phyloP scores from a whole-genome alignment of 768 basidiomycete species.

The Mycena filopes region DNA sequence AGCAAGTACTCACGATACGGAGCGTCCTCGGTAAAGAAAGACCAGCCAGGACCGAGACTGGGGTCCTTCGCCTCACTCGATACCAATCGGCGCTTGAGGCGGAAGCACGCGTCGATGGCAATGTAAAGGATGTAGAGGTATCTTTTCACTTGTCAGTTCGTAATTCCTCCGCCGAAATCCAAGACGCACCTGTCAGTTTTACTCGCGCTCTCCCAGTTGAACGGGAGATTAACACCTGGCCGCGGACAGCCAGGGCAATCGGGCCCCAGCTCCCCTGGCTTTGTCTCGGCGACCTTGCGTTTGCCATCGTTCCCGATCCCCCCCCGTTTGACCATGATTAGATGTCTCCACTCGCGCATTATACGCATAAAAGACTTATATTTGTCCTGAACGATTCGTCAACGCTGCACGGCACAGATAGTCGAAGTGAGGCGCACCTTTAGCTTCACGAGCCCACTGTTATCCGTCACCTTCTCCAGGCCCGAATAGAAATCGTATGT shows the following conservation, averaged over 20 bases:
- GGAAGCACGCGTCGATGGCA: conserved; percentile 3
- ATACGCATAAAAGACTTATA: neutral
- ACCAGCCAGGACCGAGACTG: neutral
- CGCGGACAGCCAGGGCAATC: neutral
- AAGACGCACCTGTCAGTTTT: neutral
- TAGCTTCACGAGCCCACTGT: neutral
- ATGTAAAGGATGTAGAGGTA: neutral
- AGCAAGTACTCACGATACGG: neutral
- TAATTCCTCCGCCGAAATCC: neutral
- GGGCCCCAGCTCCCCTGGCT: neutral
- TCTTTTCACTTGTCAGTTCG: no score
- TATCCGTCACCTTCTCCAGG: conserved; percentile 18
- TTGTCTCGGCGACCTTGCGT: neutral
- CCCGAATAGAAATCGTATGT: conserved; percentile 29
- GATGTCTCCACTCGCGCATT: conserved; percentile 1
- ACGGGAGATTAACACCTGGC: neutral
- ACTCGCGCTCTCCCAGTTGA: neutral
- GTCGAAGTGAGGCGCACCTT: neutral
- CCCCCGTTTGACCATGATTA: neutral
- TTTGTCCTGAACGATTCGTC: neutral
- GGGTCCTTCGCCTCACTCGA: conserved; percentile 3
- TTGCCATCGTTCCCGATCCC: neutral
- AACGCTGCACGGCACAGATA: neutral
- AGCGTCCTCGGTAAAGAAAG: conserved; percentile 4
- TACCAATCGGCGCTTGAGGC: neutral